Evolutionary conservation across 2,329 filamentous ascomycete species (phyloP).

Genomic region (Knoxdaviesia capensis): DNA sequence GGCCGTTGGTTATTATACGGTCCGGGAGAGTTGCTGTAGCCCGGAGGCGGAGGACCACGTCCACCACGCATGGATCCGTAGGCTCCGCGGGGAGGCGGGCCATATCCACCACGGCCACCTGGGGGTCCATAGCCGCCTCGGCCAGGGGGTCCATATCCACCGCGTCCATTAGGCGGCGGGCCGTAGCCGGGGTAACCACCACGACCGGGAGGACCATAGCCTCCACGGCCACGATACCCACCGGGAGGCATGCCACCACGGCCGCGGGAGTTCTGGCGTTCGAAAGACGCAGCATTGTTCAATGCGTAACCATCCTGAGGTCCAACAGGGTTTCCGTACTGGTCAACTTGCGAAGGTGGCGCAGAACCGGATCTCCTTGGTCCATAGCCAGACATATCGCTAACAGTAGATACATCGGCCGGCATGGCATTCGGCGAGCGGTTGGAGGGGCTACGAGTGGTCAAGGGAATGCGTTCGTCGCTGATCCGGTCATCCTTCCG

Average conservation of each 20-base stretch:
- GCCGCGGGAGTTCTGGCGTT: constrained; percentile 29
- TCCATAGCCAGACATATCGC: constrained; percentile 14
- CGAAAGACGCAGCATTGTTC: constrained; percentile 24
- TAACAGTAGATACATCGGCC: constrained; percentile 17
- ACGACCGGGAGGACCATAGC: constrained; percentile 22
- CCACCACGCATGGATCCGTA: constrained; percentile 14
- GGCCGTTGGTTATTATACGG: constrained; percentile 18
- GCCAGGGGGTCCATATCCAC: constrained; percentile 21
- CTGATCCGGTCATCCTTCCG: constrained; percentile 38
- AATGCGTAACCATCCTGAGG: constrained; percentile 23
- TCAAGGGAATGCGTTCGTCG: constrained; percentile 55
- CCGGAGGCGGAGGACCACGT: constrained; percentile 19
- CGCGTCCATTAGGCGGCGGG: constrained; percentile 16
- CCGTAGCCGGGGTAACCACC: constrained; percentile 28
- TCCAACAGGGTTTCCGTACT: constrained; percentile 41
- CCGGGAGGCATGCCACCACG: constrained; percentile 22
- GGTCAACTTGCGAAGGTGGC: constrained; percentile 24
- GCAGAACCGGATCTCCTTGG: constrained; percentile 20
- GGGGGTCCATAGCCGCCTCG: constrained; percentile 21
- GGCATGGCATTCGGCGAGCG: constrained; percentile 25
- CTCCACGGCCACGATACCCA: constrained; percentile 25
- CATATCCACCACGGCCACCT: constrained; percentile 18
- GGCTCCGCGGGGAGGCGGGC: constrained; percentile 16
- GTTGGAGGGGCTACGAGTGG: constrained; percentile 40
- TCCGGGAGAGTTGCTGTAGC: constrained; percentile 16